Evolutionary conservation across 2,329 filamentous ascomycete species (phyloP).

Genomic region (Sarocladiaceae sp.): DNA sequence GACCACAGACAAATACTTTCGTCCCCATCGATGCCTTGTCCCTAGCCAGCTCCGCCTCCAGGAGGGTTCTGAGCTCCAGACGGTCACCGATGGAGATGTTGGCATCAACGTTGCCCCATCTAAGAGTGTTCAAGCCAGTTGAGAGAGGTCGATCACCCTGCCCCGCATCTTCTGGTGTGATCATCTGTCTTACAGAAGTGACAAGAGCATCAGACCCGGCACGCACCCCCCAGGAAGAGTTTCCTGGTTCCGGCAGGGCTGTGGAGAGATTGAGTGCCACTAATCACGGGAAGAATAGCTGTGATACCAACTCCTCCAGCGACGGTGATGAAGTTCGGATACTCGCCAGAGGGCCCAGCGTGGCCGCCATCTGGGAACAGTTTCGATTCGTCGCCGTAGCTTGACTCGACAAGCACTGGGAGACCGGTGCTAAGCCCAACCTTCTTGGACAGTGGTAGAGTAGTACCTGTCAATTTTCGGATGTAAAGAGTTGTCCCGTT

Average conservation of each 20-base stretch:
- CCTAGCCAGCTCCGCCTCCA: constrained; percentile 8
- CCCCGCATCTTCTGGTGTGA: background rate
- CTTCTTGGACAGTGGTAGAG: constrained; percentile 10
- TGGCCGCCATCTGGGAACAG: background rate
- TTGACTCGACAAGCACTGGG: constrained; percentile 16
- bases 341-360: constrained; percentile 10
- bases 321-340: constrained; percentile 21
- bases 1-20: constrained; percentile 13
- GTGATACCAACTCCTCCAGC: constrained; percentile 25
- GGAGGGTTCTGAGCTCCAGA: background rate
- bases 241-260: constrained; percentile 9
- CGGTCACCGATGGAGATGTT: constrained; percentile 6
- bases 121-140: background rate
- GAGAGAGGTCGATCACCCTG: background rate
- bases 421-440: constrained; percentile 10
- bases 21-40: constrained; percentile 12
- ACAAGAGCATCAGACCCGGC: constrained; percentile 10
- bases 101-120: constrained; percentile 14
- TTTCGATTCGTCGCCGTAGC: constrained; percentile 13
- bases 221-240: constrained; percentile 14
- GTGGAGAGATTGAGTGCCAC: constrained; percentile 5
- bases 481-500: constrained; percentile 11
- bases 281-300: constrained; percentile 13
- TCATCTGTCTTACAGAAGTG: background rate
- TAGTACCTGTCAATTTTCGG: constrained; percentile 14